These are phyloP conservation scores for Monilinia aucupariae DNA, from an alignment of 2,329 filamentous ascomycete species.

Conservation along the genomic window DNA sequence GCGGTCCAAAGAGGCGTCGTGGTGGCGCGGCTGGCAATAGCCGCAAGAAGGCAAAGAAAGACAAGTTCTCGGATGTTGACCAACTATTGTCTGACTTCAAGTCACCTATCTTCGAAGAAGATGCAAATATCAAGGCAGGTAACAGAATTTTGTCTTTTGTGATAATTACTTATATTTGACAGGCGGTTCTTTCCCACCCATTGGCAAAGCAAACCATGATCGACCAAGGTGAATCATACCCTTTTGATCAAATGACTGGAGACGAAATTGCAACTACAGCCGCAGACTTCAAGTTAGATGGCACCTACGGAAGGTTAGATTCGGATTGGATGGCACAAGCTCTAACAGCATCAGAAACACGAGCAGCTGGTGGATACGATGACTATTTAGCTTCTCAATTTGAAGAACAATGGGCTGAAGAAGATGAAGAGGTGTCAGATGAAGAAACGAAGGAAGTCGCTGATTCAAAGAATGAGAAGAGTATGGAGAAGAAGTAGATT, in stretches of 20 bases:
- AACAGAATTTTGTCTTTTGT: too few species aligned
- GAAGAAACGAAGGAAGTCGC: background rate
- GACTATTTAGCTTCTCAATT: slow-evolving; percentile 49
- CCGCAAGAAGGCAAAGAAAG: slow-evolving; percentile 13
- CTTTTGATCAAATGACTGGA: slow-evolving; percentile 8
- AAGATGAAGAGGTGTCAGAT: slow-evolving; percentile 11
- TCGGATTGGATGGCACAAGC: slow-evolving; percentile 53
- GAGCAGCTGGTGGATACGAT: slow-evolving; percentile 51
- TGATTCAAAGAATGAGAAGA: background rate
- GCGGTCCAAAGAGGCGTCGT: slow-evolving; percentile 10
- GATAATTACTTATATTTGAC: background rate
- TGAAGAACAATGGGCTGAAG: slow-evolving; percentile 30
- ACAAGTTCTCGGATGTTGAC: slow-evolving; percentile 11
- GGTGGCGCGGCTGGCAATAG: background rate
- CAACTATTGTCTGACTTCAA: slow-evolving; percentile 9
- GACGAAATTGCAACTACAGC: slow-evolving; percentile 45
- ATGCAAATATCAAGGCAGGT: slow-evolving; percentile 17
- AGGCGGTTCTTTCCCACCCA: slow-evolving; percentile 9
- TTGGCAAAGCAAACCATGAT: background rate
- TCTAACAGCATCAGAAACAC: slow-evolving; percentile 45
- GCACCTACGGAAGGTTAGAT: slow-evolving; percentile 50
- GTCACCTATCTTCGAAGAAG: slow-evolving; percentile 17
- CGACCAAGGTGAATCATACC: slow-evolving; percentile 2
- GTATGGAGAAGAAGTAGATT: background rate
- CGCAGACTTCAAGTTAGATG: slow-evolving; percentile 50